Evolutionary conservation across 75 land plant genomes (phyloP), one percentile per base, ranked within the genome.

Genomic region (Isoetes taiwanensis): DNA sequence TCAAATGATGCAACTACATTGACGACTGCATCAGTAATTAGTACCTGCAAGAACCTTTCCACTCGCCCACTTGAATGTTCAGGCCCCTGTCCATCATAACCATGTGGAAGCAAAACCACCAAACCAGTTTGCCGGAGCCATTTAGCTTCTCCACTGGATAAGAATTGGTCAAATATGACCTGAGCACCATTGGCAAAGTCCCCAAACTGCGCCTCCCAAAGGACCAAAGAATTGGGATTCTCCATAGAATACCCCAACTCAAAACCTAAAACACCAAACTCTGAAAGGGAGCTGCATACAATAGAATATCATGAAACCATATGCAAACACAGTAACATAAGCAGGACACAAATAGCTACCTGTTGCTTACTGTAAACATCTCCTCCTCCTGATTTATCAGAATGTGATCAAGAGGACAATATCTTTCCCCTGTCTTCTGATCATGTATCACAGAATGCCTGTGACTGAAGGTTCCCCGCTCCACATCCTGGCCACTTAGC

Each of bases 161-260:
- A n/a, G 42, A 91, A 87, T 56, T 91, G 95, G 61, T 91, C 98
- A 67, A 87, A 87, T 26, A 91, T 81, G 1, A 91, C 98, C 57
- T 87, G 98, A 34, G 95, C 85, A 28, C 96, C 88, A 68, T 91
- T 91, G 32, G 98, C 58, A 67, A 91, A 91, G 63, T 91, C 98
- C 50, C 98, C 98, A 80, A 87, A 91, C 56, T 91, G 98, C 56
- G 90, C 98, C 70, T 91, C 98, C 98, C 98, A 91, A 9, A 83
- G 56, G 1, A 91, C 77, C 73, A 91, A 67, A 0, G 89, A 79
- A 57, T 90, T 90, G 11, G 95, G 98, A 73, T 87, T 91, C 66
- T 87, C 96, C 89, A 87, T 91, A 1, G 98, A 87, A 53, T 91
- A 91, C n/a, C 98, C 98, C 63, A 87, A 60, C 72, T 91, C 98